phyloP scores from a whole-genome alignment of 2,329 filamentous ascomycete species.

The Furcasterigmium furcatum region DNA sequence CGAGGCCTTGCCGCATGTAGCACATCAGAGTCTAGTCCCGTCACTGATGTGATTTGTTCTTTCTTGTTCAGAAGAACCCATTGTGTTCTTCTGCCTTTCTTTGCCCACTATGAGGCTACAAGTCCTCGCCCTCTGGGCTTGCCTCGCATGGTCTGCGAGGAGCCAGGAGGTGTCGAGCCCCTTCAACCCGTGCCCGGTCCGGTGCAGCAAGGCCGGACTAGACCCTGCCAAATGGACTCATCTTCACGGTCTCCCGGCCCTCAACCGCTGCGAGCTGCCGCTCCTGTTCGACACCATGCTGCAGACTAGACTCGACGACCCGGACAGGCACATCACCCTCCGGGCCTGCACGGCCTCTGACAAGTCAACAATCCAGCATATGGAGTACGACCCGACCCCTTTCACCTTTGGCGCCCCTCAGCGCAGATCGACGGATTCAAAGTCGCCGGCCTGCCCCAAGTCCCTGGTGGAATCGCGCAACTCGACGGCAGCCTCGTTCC shows the following conservation, averaged over 20 bases:
- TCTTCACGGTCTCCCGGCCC: background rate
- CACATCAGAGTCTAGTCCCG: too few relatives aligned
- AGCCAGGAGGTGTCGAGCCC: background rate
- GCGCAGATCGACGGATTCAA: background rate
- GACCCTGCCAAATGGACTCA: constrained; percentile 1
- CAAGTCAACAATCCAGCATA: background rate
- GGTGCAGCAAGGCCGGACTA: background rate
- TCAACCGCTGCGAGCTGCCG: background rate
- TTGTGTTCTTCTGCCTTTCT: too few relatives aligned
- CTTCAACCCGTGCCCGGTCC: background rate
- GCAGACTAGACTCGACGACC: background rate
- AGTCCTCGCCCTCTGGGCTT: too few relatives aligned
- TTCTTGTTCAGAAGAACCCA: background rate
- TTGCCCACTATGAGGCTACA: too few relatives aligned
- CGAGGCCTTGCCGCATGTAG: too few relatives aligned
- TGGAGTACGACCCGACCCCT: background rate
- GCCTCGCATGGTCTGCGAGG: too few relatives aligned
- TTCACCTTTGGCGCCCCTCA: background rate
- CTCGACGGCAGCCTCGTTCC: background rate
- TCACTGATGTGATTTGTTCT: too few relatives aligned
- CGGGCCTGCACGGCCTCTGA: background rate
- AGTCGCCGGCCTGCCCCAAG: background rate
- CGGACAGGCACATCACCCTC: background rate
- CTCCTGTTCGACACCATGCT: background rate
- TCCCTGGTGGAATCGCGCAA: background rate